Evolutionary conservation across 169 alveolate genomes (phyloP), one percentile per base, ranked within the genome.

Genomic region (Plasmodium inui): DNA sequence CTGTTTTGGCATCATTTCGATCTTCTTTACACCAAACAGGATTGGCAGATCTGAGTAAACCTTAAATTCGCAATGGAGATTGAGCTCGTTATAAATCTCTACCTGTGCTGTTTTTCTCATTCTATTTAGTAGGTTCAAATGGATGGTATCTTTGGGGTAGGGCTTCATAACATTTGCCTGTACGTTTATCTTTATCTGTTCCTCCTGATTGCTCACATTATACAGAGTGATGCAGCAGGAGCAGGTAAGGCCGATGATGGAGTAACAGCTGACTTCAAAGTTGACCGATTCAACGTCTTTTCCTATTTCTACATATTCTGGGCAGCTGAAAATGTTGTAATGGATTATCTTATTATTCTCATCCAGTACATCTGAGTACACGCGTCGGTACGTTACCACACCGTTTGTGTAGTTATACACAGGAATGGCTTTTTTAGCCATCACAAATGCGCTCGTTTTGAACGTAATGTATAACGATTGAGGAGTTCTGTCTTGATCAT

Each of bases 1-100:
- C 57, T 89, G 79, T 17, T 57, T 89, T 12, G 94, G 90, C 22
- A 46, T 32, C 94, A 89, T 89, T 79, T 89, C 83, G 2, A 89
- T 89, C 34, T 53, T 89, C 50, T 89, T 79, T 12, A 39, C 94
- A 3, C 94, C 94, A 79, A 57, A 79, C 34, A 89, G 22, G 50
- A 89, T 89, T 12, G 39, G 22, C 72, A 89, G 39, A 80, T 89
- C 94, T 22, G 94, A 89, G 37, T 79, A 89, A 14, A 89, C 72
- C 50, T 89, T 89, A 70, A 57, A 89, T 57, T 89, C 94, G 55
- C 94, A 89, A 5, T 37, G 90, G 67, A 34, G 39, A 37, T 89
- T 82, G 5, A 89, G 50, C 19, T 89, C 89, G 22, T 89, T 89
- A 50, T 39, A 89, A 0, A 89, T 55, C 53, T 89, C 94, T 26